Evolutionary conservation across 2,329 filamentous ascomycete genomes (phyloP), one percentile per base, ranked within the genome.

Genomic region (Alternaria sp.): DNA sequence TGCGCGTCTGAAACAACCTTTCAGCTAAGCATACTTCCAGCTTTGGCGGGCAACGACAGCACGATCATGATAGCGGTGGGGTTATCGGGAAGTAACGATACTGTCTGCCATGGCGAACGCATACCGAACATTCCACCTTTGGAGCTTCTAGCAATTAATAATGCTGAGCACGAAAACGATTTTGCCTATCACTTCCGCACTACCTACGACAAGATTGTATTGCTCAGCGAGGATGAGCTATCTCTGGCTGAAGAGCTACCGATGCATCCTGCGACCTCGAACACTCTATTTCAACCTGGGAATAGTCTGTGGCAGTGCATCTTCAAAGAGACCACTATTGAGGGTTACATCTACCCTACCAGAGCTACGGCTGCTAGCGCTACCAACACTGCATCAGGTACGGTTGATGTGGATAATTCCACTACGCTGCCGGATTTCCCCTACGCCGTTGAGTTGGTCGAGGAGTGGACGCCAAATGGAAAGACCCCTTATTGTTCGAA

Each of bases 311-410:
- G 74, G 74, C 67, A 67, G 4, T 77, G 75, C 46, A 62, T 54
- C 4, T 77, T 77, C 61, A 72, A 75, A 40, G 62, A 74, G 9
- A 75, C 73, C 1, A 32, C 58, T 1, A 32, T 77, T 6, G 72
- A 77, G 26, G 74, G 73, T 1, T 70, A 69, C 25, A 63, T 77
- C 9, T 73, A 73, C 23, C 46, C 63, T 10, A 46, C 53, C 6
- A 58, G 62, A 36, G 50, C 54, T 13, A 58, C 63, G 1, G 56
- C 30, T 7, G 15, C 40, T 13, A 25, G 19, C 2, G 53, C 36
- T 30, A 26, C 53, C 11, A 55, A 6, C 13, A 46, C 44, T 28
- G 50, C 40, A 10, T 23, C 40, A 21, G 12, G 30, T 3, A 57
- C 25, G 12, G 46, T 3, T 23, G 65, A 49, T 15, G 15, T 47